phyloP scores from a whole-genome alignment of 257 asterid species.

The Cinchona pubescens region DNA sequence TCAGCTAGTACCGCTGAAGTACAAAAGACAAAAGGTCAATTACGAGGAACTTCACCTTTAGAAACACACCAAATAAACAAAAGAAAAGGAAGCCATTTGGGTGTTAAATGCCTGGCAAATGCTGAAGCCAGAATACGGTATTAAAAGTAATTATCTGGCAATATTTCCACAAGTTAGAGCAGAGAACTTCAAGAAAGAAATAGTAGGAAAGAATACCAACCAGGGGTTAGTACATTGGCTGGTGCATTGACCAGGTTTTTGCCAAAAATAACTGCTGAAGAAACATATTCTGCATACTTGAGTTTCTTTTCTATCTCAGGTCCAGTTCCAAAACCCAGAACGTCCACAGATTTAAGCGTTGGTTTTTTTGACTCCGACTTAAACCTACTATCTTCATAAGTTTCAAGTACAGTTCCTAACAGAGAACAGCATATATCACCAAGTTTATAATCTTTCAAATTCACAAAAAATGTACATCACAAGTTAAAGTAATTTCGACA shows the following conservation, averaged over 20 bases:
- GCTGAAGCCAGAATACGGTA: background rate
- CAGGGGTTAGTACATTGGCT: constrained; percentile 96
- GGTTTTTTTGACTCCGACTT: constrained; percentile 74
- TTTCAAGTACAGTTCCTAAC: constrained; percentile 75
- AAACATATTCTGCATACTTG: constrained; percentile 69
- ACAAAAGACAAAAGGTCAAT: constrained; percentile 5
- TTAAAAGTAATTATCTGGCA: background rate
- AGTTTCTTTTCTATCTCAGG: constrained; percentile 82
- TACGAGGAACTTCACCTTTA: constrained; percentile 6
- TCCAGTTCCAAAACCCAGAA: constrained; percentile 90
- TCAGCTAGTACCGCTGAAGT: constrained; percentile 75
- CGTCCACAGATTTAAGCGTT: constrained; percentile 66
- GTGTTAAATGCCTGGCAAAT: background rate
- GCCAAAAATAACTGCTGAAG: constrained; percentile 76
- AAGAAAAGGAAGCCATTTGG: background rate
- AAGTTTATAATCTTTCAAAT: constrained; percentile 4
- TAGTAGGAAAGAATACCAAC: constrained; percentile 41
- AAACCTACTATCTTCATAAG: constrained; percentile 82
- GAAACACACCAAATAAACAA: background rate
- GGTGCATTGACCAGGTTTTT: constrained; percentile 95
- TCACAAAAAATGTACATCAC: background rate
- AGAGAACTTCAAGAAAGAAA: too few relatives aligned
- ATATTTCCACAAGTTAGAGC: too few relatives aligned
- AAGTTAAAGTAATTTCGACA: background rate
- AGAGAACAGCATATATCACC: constrained; percentile 11